Evolutionary conservation across 139 green algal species (phyloP), one percentile per base, ranked within the genome.

Genomic region (Pseudopediastrum boryanum): DNA sequence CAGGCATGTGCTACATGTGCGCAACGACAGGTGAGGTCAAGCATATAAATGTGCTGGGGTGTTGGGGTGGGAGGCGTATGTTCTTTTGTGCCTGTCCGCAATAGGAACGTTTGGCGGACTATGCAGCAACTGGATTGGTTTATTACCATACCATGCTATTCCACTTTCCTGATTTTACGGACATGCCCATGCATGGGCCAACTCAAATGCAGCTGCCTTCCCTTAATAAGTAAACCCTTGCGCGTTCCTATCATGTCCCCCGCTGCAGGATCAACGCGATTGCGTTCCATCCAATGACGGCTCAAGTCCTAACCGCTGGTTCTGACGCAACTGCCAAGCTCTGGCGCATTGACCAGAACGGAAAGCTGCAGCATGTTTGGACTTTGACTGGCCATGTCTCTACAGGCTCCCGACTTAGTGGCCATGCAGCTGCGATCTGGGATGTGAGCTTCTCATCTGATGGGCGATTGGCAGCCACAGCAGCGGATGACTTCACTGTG

Each of bases 201-300:
- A n/a, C n/a, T n/a, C n/a, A n/a, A n/a, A 27, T 56, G 35, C 71
- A 52, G 21, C 50, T n/a, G 3, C 2, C 72, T 12, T 31, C 21
- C 42, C 10, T 6, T 27, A 64, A 8, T 27, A 9, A 64, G 31
- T 27, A 64, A 64, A 8, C 54, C 54, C 48, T n/a, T n/a, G n/a
- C n/a, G n/a, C 48, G 48, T 27, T 27, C 48, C 48, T 19, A 27
- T 16, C 16, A 58, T 19, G 16, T 19, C 48, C 48, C 48, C n/a
- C n/a, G n/a, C 21, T 59, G 29, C 67, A 89, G 85, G 75, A 68
- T 92, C 27, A 92, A 87, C 56, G 71, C 81, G 5, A 44, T 92
- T 21, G 83, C 78, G 27, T 66, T 92, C 9, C 83, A 92, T 68
- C 44, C 69, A 35, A 79, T 46, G n/a, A 71, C 52, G 33, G 39